Evolutionary conservation across 257 asterid genomes (phyloP), one percentile per base, ranked within the genome.

Genomic region (Penstemon barbatus): DNA sequence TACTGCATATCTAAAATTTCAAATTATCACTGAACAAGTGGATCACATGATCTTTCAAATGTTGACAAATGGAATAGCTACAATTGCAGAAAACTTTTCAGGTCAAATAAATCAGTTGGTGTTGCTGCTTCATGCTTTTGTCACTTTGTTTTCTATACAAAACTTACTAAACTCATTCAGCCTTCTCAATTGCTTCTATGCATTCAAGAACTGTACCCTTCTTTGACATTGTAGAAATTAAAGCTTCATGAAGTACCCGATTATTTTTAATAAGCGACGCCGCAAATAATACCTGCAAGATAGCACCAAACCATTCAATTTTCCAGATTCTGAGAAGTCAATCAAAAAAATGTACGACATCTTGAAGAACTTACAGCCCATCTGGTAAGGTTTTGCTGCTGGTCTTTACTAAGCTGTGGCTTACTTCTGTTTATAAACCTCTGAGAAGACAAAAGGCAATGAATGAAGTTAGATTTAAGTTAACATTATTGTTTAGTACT

Each of bases 351-450:
- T 66, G 46, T 13, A 70, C 19, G 18, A 63, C 46, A 0, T 36
- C 5, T 10, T 40, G 49, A 58, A 19, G 43, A 80, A 81, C 88
- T 84, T 84, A 93, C 99, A 1, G 97, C 99, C 97, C 99, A 93
- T 88, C 99, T 79, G 42, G 99, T 93, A 63, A 93, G 92, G 75
- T 93, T 93, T 71, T 93, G 97, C 80, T 93, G 99, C 82, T 93
- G 97, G 2, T 87, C 98, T 78, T 81, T 88, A 86, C 88, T 88
- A 61, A 90, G 80, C 69, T 72, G 80, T 7, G 97, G 97, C 74
- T 90, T 93, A 80, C 95, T 85, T 77, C 97, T 75, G 82, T 93
- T 93, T 64, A 93, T 86, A 43, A 93, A 88, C 79, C 99, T 90
- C 98, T 92, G 86, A 55, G 41, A 81, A 42, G n/a, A 76, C 13